A percentile compares a stretch with the other conserved stretches of the same genome.
These are phyloP conservation scores for Pulveroboletus ravenelii DNA, from an alignment of 768 basidiomycete species.

Conservation along the genomic window DNA sequence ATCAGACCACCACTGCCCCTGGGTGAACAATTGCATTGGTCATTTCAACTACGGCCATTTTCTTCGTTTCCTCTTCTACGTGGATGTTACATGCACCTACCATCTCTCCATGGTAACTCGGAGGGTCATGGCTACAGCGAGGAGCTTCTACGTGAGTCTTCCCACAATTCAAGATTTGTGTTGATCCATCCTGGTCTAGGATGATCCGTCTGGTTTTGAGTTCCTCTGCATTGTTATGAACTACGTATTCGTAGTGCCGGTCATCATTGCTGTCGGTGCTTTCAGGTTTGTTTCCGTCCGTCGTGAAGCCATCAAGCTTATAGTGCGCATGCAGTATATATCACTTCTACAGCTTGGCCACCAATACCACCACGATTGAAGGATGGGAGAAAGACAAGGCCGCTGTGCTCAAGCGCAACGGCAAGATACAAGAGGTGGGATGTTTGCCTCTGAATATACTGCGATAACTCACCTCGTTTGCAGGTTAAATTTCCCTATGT, in stretches of 20 bases:
- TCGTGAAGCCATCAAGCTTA: slow-evolving; percentile 12
- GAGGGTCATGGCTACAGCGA: slow-evolving; percentile 50
- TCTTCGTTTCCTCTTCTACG: slow-evolving; percentile 87
- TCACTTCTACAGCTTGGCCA: slow-evolving; percentile 71
- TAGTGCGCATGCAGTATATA: slow-evolving; percentile 57
- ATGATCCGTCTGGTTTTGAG: slow-evolving; percentile 62
- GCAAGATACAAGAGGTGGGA: slow-evolving; percentile 75
- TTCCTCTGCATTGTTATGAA: slow-evolving; percentile 86
- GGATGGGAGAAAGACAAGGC: slow-evolving; percentile 97
- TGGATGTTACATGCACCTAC: slow-evolving; percentile 85
- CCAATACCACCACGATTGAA: slow-evolving; percentile 94
- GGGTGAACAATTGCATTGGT: slow-evolving; percentile 94
- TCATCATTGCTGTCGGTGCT: slow-evolving; percentile 78
- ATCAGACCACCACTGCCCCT: slow-evolving; percentile 86
- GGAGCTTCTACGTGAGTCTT: slow-evolving; percentile 50
- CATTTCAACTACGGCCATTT: slow-evolving; percentile 87
- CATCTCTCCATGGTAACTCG: slow-evolving; percentile 79
- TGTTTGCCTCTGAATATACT: background rate
- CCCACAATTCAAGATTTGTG: background rate
- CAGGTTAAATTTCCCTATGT: slow-evolving; percentile 94
- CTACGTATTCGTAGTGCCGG: slow-evolving; percentile 79
- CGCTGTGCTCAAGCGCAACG: slow-evolving; percentile 75
- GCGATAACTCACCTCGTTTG: background rate
- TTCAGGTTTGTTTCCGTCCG: slow-evolving; percentile 60
- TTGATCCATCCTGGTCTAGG: slow-evolving; percentile 38